Base-by-base conservation (phyloP, 177 flowering plant genomes). In the Vitis hybrid region DNA sequence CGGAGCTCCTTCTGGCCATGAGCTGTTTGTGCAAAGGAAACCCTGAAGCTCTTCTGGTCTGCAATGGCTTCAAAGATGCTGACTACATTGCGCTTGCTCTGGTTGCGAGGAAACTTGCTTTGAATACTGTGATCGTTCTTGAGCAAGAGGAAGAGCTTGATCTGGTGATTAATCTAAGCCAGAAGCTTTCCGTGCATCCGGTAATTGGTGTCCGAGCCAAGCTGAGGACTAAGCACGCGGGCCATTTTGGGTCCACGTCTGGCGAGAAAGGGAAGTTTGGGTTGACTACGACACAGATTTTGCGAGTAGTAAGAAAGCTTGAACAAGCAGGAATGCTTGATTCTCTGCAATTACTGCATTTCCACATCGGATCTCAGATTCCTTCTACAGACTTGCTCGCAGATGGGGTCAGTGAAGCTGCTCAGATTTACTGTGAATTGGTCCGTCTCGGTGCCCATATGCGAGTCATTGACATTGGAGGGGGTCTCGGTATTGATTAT, bases 231-330 rank as follows among this genome's bases (percentile, higher is more conserved):
- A 94, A 89, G 78, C 97, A 94, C 69, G 82, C 93, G 0, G 98
- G 98, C 16, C 99, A 95, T 77, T 95, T 93, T 59, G 99, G 99
- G 14, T 82, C 96, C 8, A 95, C 98, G 14, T 95, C 99, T 0
- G 99, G 99, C 11, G 99, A 93, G 84, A 95, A 89, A 22, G 99
- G 99, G 7, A 95, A 95, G 75, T 95, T 95, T 57, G 99, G 99
- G 14, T 74, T 95, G 50, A 93, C 91, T 0, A 88, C 97, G 0
- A 70, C 80, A 13, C 98, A 95, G 78, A 86, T 95, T 64, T 51
- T 95, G 26, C 79, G 90, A 1, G 98, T 90, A 1, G 97, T 83
- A 29, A 80, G 71, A 81, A 91, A 85, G 81, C 91, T 95, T 18
- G 78, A 83, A 14, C 75, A 76, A 21, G 79, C 29, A 16, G 91